Base-by-base conservation (phyloP, 768 basidiomycete genomes). In the Zangia roseola region DNA sequence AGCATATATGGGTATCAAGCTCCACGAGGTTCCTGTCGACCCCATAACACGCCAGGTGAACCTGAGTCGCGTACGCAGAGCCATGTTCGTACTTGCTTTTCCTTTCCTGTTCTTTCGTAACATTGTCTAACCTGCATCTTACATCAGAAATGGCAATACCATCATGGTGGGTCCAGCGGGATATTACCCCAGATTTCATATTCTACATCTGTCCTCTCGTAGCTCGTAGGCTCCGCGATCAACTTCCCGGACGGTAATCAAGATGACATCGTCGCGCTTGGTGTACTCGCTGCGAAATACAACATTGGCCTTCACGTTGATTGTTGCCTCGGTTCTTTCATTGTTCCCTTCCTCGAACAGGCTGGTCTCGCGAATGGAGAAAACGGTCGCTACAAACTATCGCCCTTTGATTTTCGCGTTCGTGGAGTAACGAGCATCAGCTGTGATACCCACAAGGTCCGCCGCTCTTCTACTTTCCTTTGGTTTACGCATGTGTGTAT, bases 401-500 rank as follows among this genome's bases (percentile, higher is more conserved):
- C 75, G 31, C 86, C 82, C 0, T 98, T 97, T 62, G 95, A 98
- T 69, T 99, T 99, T 69, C 73, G 84, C 19, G 85, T 97, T 2
- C 76, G 80, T 3, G 95, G 95, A 4, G 95, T 99, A 20, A 97
- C 94, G 3, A 86, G 85, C 58, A 91, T 97, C 47, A 94, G 91
- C 52, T 97, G 94, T 66, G 95, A 99, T 73, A 92, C 91, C 7
- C 94, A 97, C 73, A 95, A 95, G 74, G 90, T 87, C 36, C 13
- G 50, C 16, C 20, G 30, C 10, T 13, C 12, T 36, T 19, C 13
- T n/a, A 7, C 23, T 10, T 13, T 4, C n/a, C 24, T 40, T 17
- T 38, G 10, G 25, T 21, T 47, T 37, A n/a, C 13, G 17, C 14
- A 20, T 24, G 2, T 17, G 17, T 42, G 20, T 35, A 6, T 33